phyloP scores from a whole-genome alignment of 1,284 basidiomycete species.

The Malassezia slooffiae region DNA sequence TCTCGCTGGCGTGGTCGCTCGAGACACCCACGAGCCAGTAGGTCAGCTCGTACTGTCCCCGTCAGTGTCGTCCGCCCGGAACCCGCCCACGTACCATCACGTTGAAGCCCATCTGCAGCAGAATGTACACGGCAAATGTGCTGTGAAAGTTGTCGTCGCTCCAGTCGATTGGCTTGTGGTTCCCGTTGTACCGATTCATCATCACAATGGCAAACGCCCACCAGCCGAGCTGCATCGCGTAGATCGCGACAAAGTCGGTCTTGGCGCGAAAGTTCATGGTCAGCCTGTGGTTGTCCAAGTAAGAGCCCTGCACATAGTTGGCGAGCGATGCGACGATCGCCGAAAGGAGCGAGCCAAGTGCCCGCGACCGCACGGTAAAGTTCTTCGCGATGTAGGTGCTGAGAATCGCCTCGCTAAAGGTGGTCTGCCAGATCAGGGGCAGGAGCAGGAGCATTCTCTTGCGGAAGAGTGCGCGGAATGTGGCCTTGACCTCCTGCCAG shows the following conservation, averaged over 20 bases:
- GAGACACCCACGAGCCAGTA: slow-evolving; percentile 36
- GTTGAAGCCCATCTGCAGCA: slow-evolving; percentile 37
- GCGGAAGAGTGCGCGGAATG: slow-evolving; percentile 23
- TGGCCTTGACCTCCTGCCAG: slow-evolving; percentile 29
- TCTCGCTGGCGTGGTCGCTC: slow-evolving; percentile 25
- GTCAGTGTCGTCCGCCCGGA: no score
- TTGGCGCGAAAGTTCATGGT: slow-evolving; percentile 33
- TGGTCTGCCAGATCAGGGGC: slow-evolving; percentile 33
- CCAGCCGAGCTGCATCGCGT: slow-evolving; percentile 26
- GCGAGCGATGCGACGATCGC: slow-evolving; percentile 36
- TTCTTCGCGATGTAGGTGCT: slow-evolving; percentile 41
- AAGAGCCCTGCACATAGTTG: slow-evolving; percentile 44
- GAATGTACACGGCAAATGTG: slow-evolving; percentile 37
- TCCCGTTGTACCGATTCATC: slow-evolving; percentile 19
- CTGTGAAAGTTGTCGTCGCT: slow-evolving; percentile 26
- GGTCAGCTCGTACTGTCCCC: slow-evolving; percentile 29
- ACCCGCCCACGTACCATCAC: no score
- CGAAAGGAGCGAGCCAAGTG: slow-evolving; percentile 45
- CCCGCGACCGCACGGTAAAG: slow-evolving; percentile 34
- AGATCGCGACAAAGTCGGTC: slow-evolving; percentile 26
- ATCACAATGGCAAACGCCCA: slow-evolving; percentile 46
- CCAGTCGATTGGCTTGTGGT: slow-evolving; percentile 35
- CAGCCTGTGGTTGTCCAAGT: slow-evolving; percentile 39
- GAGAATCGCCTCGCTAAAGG: slow-evolving; percentile 35
- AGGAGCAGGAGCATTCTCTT: slow-evolving; percentile 31